Evolutionary conservation across 2,329 filamentous ascomycete genomes (phyloP).

Genomic region (Ceratocystiopsis brevicomis): DNA sequence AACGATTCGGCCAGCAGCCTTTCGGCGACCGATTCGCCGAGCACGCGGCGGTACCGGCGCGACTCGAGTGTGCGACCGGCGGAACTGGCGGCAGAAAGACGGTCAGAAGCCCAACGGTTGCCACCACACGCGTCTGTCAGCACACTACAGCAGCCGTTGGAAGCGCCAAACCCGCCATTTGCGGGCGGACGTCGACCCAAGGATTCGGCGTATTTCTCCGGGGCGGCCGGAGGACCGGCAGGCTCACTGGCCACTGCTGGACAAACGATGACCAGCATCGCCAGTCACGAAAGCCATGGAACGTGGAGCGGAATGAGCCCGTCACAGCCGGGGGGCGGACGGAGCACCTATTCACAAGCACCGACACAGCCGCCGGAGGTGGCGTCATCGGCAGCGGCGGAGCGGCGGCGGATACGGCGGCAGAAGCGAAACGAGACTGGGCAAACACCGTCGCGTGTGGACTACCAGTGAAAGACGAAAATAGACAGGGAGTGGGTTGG

Average conservation of each 20-base stretch:
- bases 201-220: constrained; percentile 44
- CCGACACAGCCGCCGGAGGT: neutral
- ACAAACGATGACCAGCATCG: constrained; percentile 28
- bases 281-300: constrained; percentile 26
- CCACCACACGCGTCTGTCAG: no score
- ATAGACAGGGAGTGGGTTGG: no score
- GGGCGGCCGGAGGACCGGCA: constrained; percentile 16
- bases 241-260: constrained; percentile 24
- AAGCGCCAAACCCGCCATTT: constrained; percentile 38
- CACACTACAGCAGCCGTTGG: constrained; percentile 17
- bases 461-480: neutral
- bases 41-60: constrained; percentile 33
- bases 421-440: neutral
- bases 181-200: constrained; percentile 32
- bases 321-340: constrained; percentile 17
- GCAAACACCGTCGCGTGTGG: neutral
- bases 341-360: no score
- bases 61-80: constrained; percentile 28
- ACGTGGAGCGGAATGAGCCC: constrained; percentile 36
- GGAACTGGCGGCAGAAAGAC: constrained; percentile 27
- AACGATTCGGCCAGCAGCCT: constrained; percentile 35
- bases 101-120: constrained; percentile 16
- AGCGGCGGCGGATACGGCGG: neutral
- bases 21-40: constrained; percentile 35
- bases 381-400: neutral